phyloP scores from a whole-genome alignment of 2,329 filamentous ascomycete species.

The Eurotiales sp. region DNA sequence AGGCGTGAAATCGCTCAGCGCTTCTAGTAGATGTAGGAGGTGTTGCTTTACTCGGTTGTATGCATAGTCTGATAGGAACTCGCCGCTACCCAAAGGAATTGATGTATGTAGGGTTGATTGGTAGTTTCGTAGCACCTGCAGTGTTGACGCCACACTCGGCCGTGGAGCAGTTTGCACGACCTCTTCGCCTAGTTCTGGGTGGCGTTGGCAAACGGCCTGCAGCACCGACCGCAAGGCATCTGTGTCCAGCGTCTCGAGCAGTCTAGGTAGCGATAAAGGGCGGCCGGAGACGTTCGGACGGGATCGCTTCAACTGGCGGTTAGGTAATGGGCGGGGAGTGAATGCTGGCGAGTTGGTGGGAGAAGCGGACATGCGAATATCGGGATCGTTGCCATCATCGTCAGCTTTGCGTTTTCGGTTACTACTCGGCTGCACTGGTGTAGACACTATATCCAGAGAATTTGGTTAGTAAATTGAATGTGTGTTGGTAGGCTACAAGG shows the following conservation, averaged over 20 bases:
- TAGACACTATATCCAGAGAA: conserved; percentile 28
- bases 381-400: conserved; percentile 58
- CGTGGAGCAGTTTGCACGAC: conserved; percentile 79
- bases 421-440: conserved; percentile 37
- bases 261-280: conserved; percentile 64
- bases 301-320: conserved; percentile 64
- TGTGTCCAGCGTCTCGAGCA: conserved; percentile 91
- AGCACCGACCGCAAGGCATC: conserved; percentile 79
- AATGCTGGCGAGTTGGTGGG: conserved; percentile 77
- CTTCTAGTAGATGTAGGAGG: conserved; percentile 76
- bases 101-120: conserved; percentile 71
- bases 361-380: conserved; percentile 88
- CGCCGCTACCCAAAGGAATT: conserved; percentile 79
- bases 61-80: conserved; percentile 77
- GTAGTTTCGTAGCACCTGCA: conserved; percentile 78
- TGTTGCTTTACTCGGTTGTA: conserved; percentile 88
- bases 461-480: neutral
- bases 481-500: neutral
- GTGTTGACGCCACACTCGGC: conserved; percentile 76
- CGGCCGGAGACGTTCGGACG: conserved; percentile 66
- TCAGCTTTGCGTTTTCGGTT: conserved; percentile 85
- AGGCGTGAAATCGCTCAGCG: conserved; percentile 88
- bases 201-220: conserved; percentile 85
- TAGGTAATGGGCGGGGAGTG: conserved; percentile 63
- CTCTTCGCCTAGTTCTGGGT: conserved; percentile 80